Conservation (phyloP, 768 basidiomycete species). For the Coprinopsis marcescibilis region DNA sequence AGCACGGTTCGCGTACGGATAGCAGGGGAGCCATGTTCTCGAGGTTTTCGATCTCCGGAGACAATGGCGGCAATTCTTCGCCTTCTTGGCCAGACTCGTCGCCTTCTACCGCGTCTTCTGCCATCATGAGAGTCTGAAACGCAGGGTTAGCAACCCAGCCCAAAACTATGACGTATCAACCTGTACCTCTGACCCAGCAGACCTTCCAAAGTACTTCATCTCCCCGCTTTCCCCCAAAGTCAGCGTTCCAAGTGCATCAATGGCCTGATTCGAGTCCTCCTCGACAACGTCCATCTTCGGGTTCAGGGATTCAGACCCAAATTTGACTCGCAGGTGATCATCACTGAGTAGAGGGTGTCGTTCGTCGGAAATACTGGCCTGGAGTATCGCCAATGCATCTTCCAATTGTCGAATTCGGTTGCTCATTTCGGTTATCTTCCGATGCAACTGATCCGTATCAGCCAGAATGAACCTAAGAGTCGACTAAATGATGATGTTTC, state of each 20-base stretch:
- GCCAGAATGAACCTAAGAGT: conserved; percentile 53
- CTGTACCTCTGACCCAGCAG: conserved; percentile 59
- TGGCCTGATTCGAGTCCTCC: conserved; percentile 26
- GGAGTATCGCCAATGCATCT: conserved; percentile 59
- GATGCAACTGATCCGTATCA: conserved; percentile 59
- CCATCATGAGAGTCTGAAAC: conserved; percentile 36
- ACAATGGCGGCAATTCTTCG: conserved; percentile 11
- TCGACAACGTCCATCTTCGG: conserved; percentile 28
- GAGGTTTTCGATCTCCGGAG: conserved; percentile 30
- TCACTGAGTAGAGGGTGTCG: conserved; percentile 55
- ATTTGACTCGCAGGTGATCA: conserved; percentile 50
- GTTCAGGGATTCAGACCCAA: conserved; percentile 45
- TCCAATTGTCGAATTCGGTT: conserved; percentile 64
- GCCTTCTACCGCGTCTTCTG: conserved; percentile 19
- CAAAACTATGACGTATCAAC: conserved; percentile 8
- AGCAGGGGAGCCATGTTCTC: conserved; percentile 39
- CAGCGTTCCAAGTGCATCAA: conserved; percentile 60
- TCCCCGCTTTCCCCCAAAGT: conserved; percentile 56
- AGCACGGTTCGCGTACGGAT: conserved; percentile 24
- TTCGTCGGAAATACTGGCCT: conserved; percentile 49
- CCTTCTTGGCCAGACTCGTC: neutral
- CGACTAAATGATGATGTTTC: neutral
- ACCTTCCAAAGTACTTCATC: conserved; percentile 59
- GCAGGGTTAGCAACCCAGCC: neutral
- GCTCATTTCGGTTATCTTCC: conserved; percentile 62